Evolutionary conservation across 805 yeast species (phyloP).

Genomic region (Candida silvatica): DNA sequence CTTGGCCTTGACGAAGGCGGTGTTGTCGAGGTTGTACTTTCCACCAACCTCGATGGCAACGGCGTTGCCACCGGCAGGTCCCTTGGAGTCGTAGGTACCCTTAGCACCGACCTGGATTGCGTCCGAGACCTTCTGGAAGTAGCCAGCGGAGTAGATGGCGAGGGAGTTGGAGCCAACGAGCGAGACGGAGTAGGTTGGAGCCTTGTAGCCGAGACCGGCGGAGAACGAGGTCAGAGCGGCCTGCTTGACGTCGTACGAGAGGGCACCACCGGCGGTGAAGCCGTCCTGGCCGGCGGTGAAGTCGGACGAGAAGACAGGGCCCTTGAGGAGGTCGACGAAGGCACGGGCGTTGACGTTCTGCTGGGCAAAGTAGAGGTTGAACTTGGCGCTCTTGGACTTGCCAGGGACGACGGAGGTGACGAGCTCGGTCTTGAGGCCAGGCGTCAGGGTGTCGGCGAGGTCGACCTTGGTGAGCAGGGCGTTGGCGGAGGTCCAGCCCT

Average conservation of each 20-base stretch:
- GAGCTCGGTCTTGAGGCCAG: conserved; percentile 90
- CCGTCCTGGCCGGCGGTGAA: conserved; percentile 93
- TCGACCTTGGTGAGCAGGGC: conserved; percentile 88
- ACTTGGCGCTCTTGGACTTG: conserved; percentile 74
- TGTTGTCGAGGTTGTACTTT: conserved; percentile 81
- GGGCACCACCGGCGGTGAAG: conserved; percentile 93
- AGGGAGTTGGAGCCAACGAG: conserved; percentile 80
- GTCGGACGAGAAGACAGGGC: conserved; percentile 94
- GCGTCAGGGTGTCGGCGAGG: conserved; percentile 83
- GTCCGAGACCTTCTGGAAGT: conserved; percentile 93
- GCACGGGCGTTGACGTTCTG: conserved; percentile 91
- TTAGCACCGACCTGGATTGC: conserved; percentile 95
- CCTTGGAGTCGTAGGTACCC: conserved; percentile 87
- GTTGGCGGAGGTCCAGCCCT: conserved; percentile 97
- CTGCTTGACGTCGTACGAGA: conserved; percentile 89
- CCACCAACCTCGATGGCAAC: conserved; percentile 95
- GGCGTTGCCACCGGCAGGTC: conserved; percentile 61
- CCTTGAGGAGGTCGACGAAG: conserved; percentile 90
- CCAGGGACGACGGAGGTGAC: conserved; percentile 86
- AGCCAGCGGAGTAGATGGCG: conserved; percentile 86
- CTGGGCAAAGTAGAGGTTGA: conserved; percentile 86
- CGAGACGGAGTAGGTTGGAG: conserved; percentile 79
- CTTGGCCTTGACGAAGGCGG: conserved; percentile 94
- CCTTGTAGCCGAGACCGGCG: conserved; percentile 87
- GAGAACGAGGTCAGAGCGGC: conserved; percentile 93